These are phyloP conservation scores for Xanthoconium stramineum DNA, from an alignment of 768 basidiomycete genomes.

Conservation along the genomic window DNA sequence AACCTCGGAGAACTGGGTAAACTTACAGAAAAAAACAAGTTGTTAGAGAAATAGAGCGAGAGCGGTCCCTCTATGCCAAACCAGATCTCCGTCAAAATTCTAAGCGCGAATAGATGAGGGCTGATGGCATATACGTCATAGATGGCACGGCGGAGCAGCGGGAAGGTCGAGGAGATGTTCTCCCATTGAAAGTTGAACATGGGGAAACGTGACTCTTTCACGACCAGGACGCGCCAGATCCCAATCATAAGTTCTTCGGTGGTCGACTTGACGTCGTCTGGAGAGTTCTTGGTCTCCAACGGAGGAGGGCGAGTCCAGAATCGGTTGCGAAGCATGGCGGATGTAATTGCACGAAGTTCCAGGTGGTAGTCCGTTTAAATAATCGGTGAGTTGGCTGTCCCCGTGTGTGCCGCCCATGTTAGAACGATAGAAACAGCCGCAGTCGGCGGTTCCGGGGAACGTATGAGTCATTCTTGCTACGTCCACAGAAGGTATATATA, in stretches of 20 bases:
- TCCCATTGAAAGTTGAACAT: slow-evolving; percentile 10
- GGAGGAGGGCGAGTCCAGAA: background rate
- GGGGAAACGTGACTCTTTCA: slow-evolving; percentile 7
- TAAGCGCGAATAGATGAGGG: slow-evolving; percentile 15
- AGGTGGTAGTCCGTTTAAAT: background rate
- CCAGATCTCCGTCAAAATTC: slow-evolving; percentile 15
- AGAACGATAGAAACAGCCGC: too few species aligned
- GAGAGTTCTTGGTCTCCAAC: background rate
- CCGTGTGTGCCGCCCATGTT: background rate
- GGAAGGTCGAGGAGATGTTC: background rate
- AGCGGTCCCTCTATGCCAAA: slow-evolving; percentile 16
- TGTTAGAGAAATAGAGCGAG: slow-evolving; percentile 23
- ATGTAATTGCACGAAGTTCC: background rate
- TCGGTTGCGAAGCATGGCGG: background rate
- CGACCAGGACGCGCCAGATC: slow-evolving; percentile 24
- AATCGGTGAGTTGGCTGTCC: background rate
- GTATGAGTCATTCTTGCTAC: too few species aligned
- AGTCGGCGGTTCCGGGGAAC: too few species aligned
- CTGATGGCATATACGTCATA: slow-evolving; percentile 24
- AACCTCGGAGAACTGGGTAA: background rate
- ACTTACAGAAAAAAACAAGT: slow-evolving; percentile 21
- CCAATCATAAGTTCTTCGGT: slow-evolving; percentile 19
- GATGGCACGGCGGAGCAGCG: slow-evolving; percentile 14
- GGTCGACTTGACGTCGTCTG: background rate
- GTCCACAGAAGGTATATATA: too few species aligned